These are phyloP conservation scores for Candida maltosa DNA, from an alignment of 805 yeast species.

Conservation along the genomic window DNA sequence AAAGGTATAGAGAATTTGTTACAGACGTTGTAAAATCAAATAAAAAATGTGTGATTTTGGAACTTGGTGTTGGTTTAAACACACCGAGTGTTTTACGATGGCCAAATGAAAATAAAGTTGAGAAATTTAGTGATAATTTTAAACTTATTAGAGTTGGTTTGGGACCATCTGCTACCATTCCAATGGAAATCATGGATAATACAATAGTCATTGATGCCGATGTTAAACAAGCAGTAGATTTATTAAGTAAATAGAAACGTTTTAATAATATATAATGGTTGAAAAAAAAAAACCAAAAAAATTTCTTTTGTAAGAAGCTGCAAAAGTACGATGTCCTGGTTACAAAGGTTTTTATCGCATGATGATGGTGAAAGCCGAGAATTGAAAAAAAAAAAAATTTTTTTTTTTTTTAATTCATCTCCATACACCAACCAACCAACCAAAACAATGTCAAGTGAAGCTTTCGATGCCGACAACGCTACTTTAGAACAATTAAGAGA, in stretches of 20 bases:
- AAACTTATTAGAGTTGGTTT: slow-evolving; percentile 3
- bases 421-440: no score
- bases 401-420: not conserved
- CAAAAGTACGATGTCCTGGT: no score
- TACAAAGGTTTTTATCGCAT: no score
- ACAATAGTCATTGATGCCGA: slow-evolving; percentile 2
- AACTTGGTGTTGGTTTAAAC: slow-evolving; percentile 5
- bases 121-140: slow-evolving; percentile 1
- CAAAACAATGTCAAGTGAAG: slow-evolving; percentile 30
- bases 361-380: no score
- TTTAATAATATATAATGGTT: not conserved
- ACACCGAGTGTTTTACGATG: slow-evolving; percentile 6
- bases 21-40: not conserved
- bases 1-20: not conserved
- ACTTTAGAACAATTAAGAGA: slow-evolving; percentile 69
- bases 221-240: not conserved
- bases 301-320: slow-evolving; percentile 1
- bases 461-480: slow-evolving; percentile 38
- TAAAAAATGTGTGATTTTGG: slow-evolving; percentile 3
- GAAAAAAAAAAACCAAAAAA: not conserved
- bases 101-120: slow-evolving; percentile 4
- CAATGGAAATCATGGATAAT: not conserved
- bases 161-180: slow-evolving; percentile 5
- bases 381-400: slow-evolving; percentile 2
- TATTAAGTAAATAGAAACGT: not conserved